Evolutionary conservation across 106 monocot species (phyloP).

Genomic region (Dendrobium officinale): DNA sequence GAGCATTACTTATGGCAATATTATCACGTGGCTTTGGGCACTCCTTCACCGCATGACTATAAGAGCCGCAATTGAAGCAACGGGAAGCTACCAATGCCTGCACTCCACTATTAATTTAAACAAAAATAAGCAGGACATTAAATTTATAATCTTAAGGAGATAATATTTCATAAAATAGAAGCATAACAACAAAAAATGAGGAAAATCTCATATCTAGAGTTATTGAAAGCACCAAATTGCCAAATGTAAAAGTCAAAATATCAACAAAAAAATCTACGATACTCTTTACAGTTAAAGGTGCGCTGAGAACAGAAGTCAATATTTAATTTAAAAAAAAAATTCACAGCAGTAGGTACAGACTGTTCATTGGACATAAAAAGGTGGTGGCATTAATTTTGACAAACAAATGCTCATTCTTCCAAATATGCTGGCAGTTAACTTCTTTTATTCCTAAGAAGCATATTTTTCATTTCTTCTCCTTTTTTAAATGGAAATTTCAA

Average conservation of each 20-base stretch:
- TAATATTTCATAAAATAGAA: background rate
- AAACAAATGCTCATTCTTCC: background rate
- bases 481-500: no score
- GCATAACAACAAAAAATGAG: background rate
- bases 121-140: background rate
- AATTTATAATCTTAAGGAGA: background rate
- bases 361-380: background rate
- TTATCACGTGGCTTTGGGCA: constrained; percentile 80
- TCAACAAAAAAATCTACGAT: background rate
- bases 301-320: background rate
- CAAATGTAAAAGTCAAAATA: background rate
- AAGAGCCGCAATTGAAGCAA: constrained; percentile 94
- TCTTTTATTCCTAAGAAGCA: no score
- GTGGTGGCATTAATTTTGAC: background rate
- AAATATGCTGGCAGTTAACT: background rate
- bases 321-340: background rate
- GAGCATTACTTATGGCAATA: constrained; percentile 69
- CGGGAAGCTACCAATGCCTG: constrained; percentile 57
- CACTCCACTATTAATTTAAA: constrained; percentile 18
- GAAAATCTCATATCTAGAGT: background rate
- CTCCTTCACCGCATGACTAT: constrained; percentile 84
- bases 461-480: no score
- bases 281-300: background rate
- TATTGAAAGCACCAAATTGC: background rate
- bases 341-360: background rate